Evolutionary conservation across 148 eudicot species (phyloP), one percentile per base, ranked within the genome.

Genomic region (Camellia lanceoleosa): DNA sequence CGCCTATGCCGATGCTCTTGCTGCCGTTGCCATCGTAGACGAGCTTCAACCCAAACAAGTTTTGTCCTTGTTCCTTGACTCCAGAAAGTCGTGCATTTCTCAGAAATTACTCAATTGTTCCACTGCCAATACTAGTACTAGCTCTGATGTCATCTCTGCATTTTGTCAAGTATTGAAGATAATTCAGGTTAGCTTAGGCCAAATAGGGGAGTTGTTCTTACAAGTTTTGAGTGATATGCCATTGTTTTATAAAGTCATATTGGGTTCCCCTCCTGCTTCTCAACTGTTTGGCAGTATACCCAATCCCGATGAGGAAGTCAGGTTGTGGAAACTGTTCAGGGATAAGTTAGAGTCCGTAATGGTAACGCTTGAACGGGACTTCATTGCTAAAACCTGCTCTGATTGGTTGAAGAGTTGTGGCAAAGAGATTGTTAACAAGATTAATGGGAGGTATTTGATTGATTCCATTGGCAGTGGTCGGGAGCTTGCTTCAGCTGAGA

Each of bases 221-320:
- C 98, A 91, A 74, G 99, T 91, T 15, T 82, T 93, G 83, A 93
- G 68, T 88, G 99, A 93, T 81, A 92, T 86, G 95, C 98, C 99
- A 0, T 83, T 91, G 91, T 96, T 96, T 79, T 93, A 93, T 82
- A 96, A 93, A 82, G 91, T 93, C 19, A 84, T 96, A 62, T 87
- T 96, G 87, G 89, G 85, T 19, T 84, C 91, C 0, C 99, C 99
- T 2, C 99, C 99, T 3, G 97, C 94, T 79, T 92, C 98, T 58
- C 99, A 96, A 83, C 88, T 95, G 81, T 95, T 93, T 85, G 99
- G 99, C 41, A 94, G 98, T 74, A 92, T 96, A 74, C 94, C 91
- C 0, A 90, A 91, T 84, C 98, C 98, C 0, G 94, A 96, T 16
- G 97, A 96, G 83, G 99, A 96, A 84, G 92, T 90, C 60, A 94